phyloP scores from a whole-genome alignment of 257 asterid genomes.

The Scutellaria minor region DNA sequence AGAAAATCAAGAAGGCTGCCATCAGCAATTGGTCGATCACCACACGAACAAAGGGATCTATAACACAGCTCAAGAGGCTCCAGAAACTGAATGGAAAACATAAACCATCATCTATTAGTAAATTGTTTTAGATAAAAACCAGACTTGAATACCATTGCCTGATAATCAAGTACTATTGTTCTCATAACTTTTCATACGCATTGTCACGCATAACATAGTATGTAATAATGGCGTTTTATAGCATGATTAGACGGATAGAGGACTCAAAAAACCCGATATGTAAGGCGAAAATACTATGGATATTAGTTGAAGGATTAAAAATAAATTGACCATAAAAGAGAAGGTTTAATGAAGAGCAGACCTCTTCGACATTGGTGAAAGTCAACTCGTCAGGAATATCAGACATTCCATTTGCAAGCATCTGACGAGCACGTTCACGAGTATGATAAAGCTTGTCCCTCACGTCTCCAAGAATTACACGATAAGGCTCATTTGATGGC shows the following conservation, averaged over 20 bases:
- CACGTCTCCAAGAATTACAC: conserved; percentile 91
- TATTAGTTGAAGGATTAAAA: neutral
- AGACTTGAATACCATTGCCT: neutral
- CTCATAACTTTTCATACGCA: no score
- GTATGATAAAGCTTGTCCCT: conserved; percentile 91
- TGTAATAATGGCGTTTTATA: no score
- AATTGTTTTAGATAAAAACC: neutral
- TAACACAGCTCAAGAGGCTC: conserved; percentile 97
- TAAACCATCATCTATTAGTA: conserved; percentile 5
- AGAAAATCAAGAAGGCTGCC: conserved; percentile 97
- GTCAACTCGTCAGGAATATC: conserved; percentile 74
- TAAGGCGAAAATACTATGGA: neutral
- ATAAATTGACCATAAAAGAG: neutral
- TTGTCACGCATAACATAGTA: no score
- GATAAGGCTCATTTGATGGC: conserved; percentile 89
- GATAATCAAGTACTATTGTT: neutral
- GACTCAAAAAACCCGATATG: neutral
- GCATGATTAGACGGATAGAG: no score
- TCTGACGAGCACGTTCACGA: conserved; percentile 92
- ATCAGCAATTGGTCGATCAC: conserved; percentile 88
- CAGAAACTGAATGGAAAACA: conserved; percentile 58
- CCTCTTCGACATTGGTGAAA: conserved; percentile 79
- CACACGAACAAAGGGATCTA: conserved; percentile 82
- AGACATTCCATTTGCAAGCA: conserved; percentile 67
- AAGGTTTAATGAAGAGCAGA: conserved; percentile 32